Evolutionary conservation across 768 basidiomycete species (phyloP).

Genomic region (Boletus rubropictus): DNA sequence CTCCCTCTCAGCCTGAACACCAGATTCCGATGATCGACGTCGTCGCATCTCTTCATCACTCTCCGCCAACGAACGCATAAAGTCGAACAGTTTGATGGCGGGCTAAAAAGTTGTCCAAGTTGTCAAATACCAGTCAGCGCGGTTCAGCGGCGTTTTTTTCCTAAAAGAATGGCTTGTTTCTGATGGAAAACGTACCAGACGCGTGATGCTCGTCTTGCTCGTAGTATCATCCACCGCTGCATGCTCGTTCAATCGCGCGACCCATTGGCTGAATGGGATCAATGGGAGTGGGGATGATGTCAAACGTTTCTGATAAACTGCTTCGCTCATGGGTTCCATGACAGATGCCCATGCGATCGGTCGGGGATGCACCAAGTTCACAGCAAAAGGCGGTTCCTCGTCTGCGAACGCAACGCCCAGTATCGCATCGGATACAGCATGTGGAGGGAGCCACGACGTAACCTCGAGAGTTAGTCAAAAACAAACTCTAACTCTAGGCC

Average conservation of each 20-base stretch:
- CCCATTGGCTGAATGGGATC: slow-evolving; percentile 32
- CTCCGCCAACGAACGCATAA: slow-evolving; percentile 20
- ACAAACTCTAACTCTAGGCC: background rate
- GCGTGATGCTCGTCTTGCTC: slow-evolving; percentile 19
- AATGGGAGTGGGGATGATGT: slow-evolving; percentile 21
- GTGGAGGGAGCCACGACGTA: slow-evolving; percentile 29
- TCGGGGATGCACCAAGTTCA: slow-evolving; percentile 33
- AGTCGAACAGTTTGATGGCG: slow-evolving; percentile 29
- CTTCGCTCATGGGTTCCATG: slow-evolving; percentile 24
- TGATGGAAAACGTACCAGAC: slow-evolving; percentile 27
- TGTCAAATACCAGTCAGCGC: background rate
- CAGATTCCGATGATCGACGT: background rate
- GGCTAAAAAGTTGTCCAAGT: slow-evolving; percentile 14
- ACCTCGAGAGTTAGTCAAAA: background rate
- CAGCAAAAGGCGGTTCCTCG: slow-evolving; percentile 11
- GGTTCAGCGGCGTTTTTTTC: slow-evolving; percentile 4
- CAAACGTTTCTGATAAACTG: slow-evolving; percentile 8
- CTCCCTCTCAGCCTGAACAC: background rate
- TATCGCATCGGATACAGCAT: slow-evolving; percentile 24
- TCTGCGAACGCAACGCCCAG: slow-evolving; percentile 26
- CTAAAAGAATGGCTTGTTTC: slow-evolving; percentile 13
- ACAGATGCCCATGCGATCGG: slow-evolving; percentile 24
- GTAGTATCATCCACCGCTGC: background rate
- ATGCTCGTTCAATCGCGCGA: slow-evolving; percentile 24
- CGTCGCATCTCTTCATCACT: slow-evolving; percentile 12